Evolutionary conservation across 2,329 filamentous ascomycete species (phyloP), one percentile per base, ranked within the genome.

Genomic region (Microsporum canis): DNA sequence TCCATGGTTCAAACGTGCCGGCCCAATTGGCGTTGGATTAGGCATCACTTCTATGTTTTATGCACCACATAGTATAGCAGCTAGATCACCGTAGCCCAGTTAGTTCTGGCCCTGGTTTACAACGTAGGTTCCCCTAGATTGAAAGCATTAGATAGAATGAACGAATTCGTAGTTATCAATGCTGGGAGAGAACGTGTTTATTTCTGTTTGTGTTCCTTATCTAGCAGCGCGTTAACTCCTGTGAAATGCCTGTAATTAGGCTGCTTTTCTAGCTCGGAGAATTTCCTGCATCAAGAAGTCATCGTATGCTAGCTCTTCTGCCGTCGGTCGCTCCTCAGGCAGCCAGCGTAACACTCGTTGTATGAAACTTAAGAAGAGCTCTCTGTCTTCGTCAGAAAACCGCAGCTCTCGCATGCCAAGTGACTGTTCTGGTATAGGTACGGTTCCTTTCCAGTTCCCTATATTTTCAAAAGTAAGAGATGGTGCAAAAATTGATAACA

Each of bases 301-400:
- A 36, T 65, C 60, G 43, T 53, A 60, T 1, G 62, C 14, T 14
- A 68, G 65, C 8, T 68, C 65, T 17, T 61, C 36, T 0, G 61
- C 61, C 1, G 58, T 61, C 6, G 65, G 61, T 6, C 66, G 60
- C 33, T 66, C 65, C 59, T 67, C 65, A 3, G 66, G 67, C 2
- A 66, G 58, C 65, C 65, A 68, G 12, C 63, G 55, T 3, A 68
- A 57, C 14, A 67, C 64, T 34, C 47, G 63, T 31, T 64, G 56
- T 10, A 63, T 23, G 17, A 66, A 63, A 6, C 57, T 57, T 23
- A 68, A 58, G 38, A 66, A 64, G 2, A 63, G 59, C 27, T 55
- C 23, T 53, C 68, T 71, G 57, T 75, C 70, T 38, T 71, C 66
- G 1, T 64, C 68, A 45, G 31, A n/a, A 12, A 63, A 43, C 3